Conservation (phyloP, 176 grass and related monocot species). For the Lolium perenne region DNA sequence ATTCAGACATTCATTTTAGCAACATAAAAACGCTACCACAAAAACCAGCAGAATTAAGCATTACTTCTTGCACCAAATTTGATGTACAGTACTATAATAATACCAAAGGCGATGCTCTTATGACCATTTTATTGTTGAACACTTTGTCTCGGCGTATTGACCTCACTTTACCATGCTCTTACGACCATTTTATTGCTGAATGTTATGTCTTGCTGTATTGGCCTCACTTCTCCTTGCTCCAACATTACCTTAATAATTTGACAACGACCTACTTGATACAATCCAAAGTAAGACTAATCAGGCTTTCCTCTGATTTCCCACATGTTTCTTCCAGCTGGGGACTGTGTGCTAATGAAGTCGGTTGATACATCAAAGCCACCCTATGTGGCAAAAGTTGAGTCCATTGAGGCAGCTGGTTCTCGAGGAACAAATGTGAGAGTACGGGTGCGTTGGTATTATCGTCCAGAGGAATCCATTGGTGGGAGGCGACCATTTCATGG, state of each 20-base stretch:
- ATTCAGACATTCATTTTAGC: constrained; percentile 10
- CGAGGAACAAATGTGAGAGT: constrained; percentile 84
- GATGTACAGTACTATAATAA: not conserved
- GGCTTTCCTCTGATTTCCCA: constrained; percentile 19
- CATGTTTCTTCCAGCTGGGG: constrained; percentile 61
- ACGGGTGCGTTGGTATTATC: constrained; percentile 89
- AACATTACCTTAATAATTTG: constrained; percentile 29
- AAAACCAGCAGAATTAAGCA: not conserved
- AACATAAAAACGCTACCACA: not conserved
- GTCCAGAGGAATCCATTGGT: constrained; percentile 92
- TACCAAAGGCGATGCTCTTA: not conserved
- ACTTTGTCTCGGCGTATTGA: not conserved
- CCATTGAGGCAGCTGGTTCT: constrained; percentile 73
- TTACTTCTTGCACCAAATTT: not conserved
- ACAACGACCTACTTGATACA: constrained; percentile 10
- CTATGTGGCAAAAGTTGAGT: constrained; percentile 76
- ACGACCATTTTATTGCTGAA: constrained; percentile 6
- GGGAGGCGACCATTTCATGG: constrained; percentile 84
- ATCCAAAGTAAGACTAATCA: not conserved
- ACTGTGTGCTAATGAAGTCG: constrained; percentile 84
- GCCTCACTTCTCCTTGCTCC: constrained; percentile 2
- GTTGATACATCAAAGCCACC: constrained; percentile 69
- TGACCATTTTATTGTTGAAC: not conserved
- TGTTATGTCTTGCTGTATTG: constrained; percentile 7
- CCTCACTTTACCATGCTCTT: not conserved